Evolutionary conservation across 768 basidiomycete species (phyloP), one percentile per base, ranked within the genome.

Genomic region (Rhodotorula kratochvilovae): DNA sequence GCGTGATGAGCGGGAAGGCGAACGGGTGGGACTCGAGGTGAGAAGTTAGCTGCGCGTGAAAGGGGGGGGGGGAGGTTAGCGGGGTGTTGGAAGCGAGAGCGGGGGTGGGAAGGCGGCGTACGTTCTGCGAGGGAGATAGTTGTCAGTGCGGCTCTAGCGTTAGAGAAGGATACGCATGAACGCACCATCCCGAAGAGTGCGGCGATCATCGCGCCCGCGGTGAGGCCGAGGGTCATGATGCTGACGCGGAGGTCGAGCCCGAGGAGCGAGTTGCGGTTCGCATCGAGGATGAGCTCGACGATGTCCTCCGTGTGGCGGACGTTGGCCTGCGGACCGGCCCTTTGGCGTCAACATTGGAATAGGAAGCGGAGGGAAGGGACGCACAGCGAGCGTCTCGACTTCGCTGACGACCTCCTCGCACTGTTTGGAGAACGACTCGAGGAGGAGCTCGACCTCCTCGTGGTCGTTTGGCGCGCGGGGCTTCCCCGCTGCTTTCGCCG

Each of bases 251-350:
- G 84, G 81, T 97, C 94, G 45, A 98, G 85, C 57, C 91, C 91
- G 31, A 98, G 84, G 25, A 98, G 84, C 10, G 90, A 86, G 77
- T 98, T 98, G 59, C 95, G 89, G 82, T 96, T 96, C 59, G 93
- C 90, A 80, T 98, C 95, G 51, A 98, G 84, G 77, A 97, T 92
- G 69, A 98, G 85, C 80, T 98, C 95, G 4, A 95, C 91, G 63
- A 98, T 97, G 81, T 98, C 95, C 83, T 97, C 95, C 0, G 95
- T 98, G 21, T 93, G 92, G 81, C 93, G 90, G 50, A 98, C 91
- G 79, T 98, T 97, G 65, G 85, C 86, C 92, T 92, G 73, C 57
- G 33, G 39, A 5, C 25, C n/a, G n/a, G n/a, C n/a, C n/a, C n/a
- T n/a, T n/a, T n/a, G n/a, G n/a, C n/a, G n/a, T n/a, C n/a, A n/a